These are phyloP conservation scores for Colletotrichum sidae DNA, from an alignment of 2,329 filamentous ascomycete species.

Conservation along the genomic window DNA sequence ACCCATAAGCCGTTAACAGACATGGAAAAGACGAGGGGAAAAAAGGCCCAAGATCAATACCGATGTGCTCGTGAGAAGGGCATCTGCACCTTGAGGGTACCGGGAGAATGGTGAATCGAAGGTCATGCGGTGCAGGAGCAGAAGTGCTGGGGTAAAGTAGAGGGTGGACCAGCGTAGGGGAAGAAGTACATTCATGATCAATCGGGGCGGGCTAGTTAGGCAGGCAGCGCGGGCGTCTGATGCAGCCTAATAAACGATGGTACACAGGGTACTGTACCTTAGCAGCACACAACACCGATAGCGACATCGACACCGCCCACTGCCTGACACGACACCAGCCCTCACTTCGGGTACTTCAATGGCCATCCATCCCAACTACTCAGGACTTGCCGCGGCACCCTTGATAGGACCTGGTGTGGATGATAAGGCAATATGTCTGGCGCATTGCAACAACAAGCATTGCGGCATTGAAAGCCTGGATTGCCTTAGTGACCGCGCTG, in stretches of 20 bases:
- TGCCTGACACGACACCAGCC: not conserved
- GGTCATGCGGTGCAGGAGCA: conserved; percentile 36
- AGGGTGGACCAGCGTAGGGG: conserved; percentile 26
- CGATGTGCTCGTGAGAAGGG: conserved; percentile 36
- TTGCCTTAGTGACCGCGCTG: conserved; percentile 7
- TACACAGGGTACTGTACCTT: conserved; percentile 12
- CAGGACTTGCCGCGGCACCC: conserved; percentile 30
- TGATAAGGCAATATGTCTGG: conserved; percentile 28
- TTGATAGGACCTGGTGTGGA: conserved; percentile 13
- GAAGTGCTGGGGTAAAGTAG: conserved; percentile 25
- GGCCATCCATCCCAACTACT: conserved; percentile 27
- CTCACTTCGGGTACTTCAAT: conserved; percentile 19
- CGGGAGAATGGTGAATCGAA: conserved; percentile 27
- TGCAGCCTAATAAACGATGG: conserved; percentile 21
- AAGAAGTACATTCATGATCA: conserved; percentile 19
- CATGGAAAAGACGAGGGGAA: not conserved
- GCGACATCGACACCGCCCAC: conserved; percentile 30
- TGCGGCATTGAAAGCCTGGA: conserved; percentile 22
- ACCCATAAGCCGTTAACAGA: conserved; percentile 4
- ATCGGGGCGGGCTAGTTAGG: conserved; percentile 24
- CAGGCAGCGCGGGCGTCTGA: conserved; percentile 32
- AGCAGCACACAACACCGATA: conserved; percentile 31
- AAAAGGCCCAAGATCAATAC: conserved; percentile 15
- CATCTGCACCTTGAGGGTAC: conserved; percentile 25
- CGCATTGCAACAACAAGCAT: conserved; percentile 15